Evolutionary conservation across 208 protist genomes (phyloP), one percentile per base, ranked within the genome.

Genomic region (Angomonas ambiguus): DNA sequence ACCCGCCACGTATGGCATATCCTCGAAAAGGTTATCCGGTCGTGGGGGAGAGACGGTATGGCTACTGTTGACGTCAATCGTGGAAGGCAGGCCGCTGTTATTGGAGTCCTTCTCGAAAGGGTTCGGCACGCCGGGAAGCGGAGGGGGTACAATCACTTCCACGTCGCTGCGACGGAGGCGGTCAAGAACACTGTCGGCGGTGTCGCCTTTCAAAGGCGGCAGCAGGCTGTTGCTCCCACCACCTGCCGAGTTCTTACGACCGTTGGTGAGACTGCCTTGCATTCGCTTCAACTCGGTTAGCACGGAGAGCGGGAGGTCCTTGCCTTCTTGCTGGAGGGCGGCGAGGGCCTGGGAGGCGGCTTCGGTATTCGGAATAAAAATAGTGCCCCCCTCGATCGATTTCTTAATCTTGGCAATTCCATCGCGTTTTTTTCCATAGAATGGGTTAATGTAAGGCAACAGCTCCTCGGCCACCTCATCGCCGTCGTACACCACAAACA

Each of bases 381-480:
- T 51, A 5, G 88, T 72, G 11, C 86, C 82, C 24, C 53, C 53
- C 24, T 33, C 30, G 53, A 8, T 27, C 22, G 20, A 16, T n/a
- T 30, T n/a, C 18, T 10, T n/a, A 6, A 59, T 59, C 11, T 32
- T 27, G 2, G 27, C 8, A 30, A 59, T 59, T 22, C 53, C 53
- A 30, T 32, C 30, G 27, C 53, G 6, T 22, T 33, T 6, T 13
- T 33, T 59, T 8, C 6, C 4, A 59, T 59, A 59, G 25, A 58
- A 28, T 11, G 74, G 59, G 38, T 62, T 77, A 13, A 77, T 69
- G 57, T 77, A 85, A 20, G 72, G 75, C 2, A 92, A 69, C 48
- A 92, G 74, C 56, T 80, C 69, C 68, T 89, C 86, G 13, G 82
- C 80, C 24, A 92, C 77, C 35, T 76, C 80, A 61, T 92, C 86